Evolutionary conservation across 2,329 filamentous ascomycete genomes (phyloP).

Genomic region (Penicillium thymicola): DNA sequence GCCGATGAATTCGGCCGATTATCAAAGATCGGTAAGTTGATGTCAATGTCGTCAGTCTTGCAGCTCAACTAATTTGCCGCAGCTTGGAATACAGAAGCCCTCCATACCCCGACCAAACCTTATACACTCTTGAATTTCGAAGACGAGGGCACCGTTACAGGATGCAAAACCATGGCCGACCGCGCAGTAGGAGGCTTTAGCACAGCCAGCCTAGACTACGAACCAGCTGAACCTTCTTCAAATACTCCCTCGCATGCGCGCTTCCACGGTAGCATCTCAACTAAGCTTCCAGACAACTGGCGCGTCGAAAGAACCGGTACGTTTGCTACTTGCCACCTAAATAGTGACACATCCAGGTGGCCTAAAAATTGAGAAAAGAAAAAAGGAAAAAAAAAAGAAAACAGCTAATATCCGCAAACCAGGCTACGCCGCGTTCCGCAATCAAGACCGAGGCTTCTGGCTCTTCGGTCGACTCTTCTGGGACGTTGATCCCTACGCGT

Average conservation of each 20-base stretch:
- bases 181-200: conserved; percentile 84
- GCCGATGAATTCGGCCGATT: conserved; percentile 58
- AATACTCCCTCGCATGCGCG: conserved; percentile 62
- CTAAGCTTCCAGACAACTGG: conserved; percentile 68
- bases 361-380: background rate
- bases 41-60: conserved; percentile 1
- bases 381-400: background rate
- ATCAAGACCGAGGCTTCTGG: conserved; percentile 69
- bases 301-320: conserved; percentile 42
- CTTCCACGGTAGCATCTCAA: conserved; percentile 88
- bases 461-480: conserved; percentile 83
- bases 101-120: conserved; percentile 38
- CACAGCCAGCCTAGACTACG: conserved; percentile 66
- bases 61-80: conserved; percentile 6
- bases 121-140: conserved; percentile 43
- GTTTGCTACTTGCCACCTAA: background rate
- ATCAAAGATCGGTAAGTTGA: conserved; percentile 51
- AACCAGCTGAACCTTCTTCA: conserved; percentile 46
- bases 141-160: conserved; percentile 33
- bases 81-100: conserved; percentile 44
- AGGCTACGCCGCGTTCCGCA: conserved; percentile 89
- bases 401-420: conserved; percentile 36
- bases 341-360: background rate
- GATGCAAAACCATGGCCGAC: conserved; percentile 77
- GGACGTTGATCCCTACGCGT: conserved; percentile 86